Evolutionary conservation across 768 basidiomycete species (phyloP).

Genomic region (Boletus fagicola): DNA sequence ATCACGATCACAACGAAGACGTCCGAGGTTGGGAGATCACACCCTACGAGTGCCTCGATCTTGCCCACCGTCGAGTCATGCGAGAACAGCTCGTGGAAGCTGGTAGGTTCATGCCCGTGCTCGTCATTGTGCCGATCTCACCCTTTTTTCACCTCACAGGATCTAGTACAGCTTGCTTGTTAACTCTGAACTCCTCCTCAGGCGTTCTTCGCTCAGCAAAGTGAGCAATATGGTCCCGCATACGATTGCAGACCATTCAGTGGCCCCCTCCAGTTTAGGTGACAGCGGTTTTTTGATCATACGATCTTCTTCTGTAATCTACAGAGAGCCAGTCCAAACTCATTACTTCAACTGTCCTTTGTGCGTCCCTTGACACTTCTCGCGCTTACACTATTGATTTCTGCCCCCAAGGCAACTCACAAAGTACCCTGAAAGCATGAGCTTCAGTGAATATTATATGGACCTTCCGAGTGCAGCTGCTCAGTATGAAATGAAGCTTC

Average conservation of each 20-base stretch:
- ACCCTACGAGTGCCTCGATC: conserved; percentile 66
- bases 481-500: conserved; percentile 43
- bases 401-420: conserved; percentile 30
- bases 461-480: conserved; percentile 46
- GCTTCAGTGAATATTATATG: conserved; percentile 15
- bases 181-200: conserved; percentile 72
- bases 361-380: conserved; percentile 16
- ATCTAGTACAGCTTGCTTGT: conserved; percentile 79
- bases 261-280: conserved; percentile 51
- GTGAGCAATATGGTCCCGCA: conserved; percentile 39
- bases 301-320: conserved; percentile 61
- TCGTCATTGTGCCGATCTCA: conserved; percentile 1
- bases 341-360: conserved; percentile 37
- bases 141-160: conserved; percentile 40
- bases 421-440: conserved; percentile 32
- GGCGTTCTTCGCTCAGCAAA: conserved; percentile 76
- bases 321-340: conserved; percentile 38
- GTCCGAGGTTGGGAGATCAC: conserved; percentile 69
- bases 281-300: conserved; percentile 76
- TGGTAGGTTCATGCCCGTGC: conserved; percentile 37
- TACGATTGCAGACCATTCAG: conserved; percentile 3
- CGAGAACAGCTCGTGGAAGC: conserved; percentile 60
- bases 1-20: conserved; percentile 62
- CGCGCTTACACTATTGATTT: neutral
- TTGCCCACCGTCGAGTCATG: conserved; percentile 70